A percentile compares a stretch with the other conserved stretches of the same genome.
These are phyloP conservation scores for Hericium alpestre DNA, from an alignment of 768 basidiomycete species.

Conservation along the genomic window DNA sequence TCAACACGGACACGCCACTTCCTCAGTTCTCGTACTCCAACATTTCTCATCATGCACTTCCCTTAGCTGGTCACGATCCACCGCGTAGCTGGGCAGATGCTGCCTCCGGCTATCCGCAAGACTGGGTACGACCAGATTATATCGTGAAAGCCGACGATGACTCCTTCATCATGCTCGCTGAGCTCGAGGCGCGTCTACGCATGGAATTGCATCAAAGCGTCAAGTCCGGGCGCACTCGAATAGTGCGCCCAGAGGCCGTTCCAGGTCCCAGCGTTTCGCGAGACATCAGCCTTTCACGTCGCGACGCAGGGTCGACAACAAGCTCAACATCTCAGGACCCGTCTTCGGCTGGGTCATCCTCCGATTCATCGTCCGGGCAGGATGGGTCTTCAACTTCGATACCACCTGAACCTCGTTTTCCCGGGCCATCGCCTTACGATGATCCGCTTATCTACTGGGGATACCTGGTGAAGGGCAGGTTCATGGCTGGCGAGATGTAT, in stretches of 20 bases:
- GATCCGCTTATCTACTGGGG: conserved; percentile 84
- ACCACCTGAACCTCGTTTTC: conserved; percentile 3
- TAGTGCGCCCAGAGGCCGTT: no score
- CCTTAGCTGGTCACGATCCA: conserved; percentile 68
- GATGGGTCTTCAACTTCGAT: conserved; percentile 1
- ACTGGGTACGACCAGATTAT: conserved; percentile 84
- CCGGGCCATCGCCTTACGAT: conserved; percentile 13
- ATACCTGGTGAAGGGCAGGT: conserved; percentile 81
- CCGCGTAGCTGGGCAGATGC: conserved; percentile 42
- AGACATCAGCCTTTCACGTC: neutral
- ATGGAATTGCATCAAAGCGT: conserved; percentile 48
- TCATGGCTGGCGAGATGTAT: conserved; percentile 95
- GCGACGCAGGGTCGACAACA: neutral
- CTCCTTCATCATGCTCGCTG: conserved; percentile 88
- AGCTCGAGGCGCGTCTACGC: conserved; percentile 83
- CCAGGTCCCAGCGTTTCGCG: neutral
- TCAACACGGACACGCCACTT: conserved; percentile 30
- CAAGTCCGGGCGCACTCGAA: neutral
- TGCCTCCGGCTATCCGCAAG: conserved; percentile 30
- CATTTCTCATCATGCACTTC: conserved; percentile 41
- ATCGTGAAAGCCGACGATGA: conserved; percentile 95
- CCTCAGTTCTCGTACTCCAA: conserved; percentile 60
- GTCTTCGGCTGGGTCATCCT: neutral
- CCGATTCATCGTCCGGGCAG: neutral
- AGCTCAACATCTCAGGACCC: neutral